Evolutionary conservation across 2,329 filamentous ascomycete species (phyloP), one percentile per base, ranked within the genome.

Genomic region (Cercospora nicotianae): DNA sequence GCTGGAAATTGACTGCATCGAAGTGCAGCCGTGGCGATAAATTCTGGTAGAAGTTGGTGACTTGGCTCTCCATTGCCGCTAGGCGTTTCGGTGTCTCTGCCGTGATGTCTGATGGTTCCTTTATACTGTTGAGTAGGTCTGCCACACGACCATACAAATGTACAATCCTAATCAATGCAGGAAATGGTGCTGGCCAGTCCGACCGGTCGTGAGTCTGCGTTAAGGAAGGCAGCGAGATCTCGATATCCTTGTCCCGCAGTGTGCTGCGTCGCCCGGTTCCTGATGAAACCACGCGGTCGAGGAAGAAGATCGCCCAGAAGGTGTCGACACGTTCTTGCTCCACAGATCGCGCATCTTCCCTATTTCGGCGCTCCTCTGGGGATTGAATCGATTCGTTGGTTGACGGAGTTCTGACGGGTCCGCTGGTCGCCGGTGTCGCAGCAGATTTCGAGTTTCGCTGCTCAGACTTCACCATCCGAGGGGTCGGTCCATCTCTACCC

Each of bases 261-360:
- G 92, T 96, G 10, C 94, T 93, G 0, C 92, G 90, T 16, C 93
- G 86, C 9, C 93, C 93, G 0, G 92, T 95, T 0, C 93, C 93
- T 0, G 91, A 94, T 0, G 93, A 96, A 28, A 96, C 94, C 69
- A 94, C 90, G 20, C 93, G 86, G 75, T 97, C 93, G 1, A 96
- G 85, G 71, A 96, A 90, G 78, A 96, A 96, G 10, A 96, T 90
- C 3, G 92, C 90, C 62, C 93, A 97, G 72, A 96, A 93, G 0
- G 93, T 94, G 74, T 96, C 92, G 53, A 93, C 89, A 16, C 92
- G 87, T 76, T 96, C 93, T 70, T 93, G 88, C 73, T 96, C 92
- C 3, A 91, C 86, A 74, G 87, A 90, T 70, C 86, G 86, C 68
- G 86, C 86, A 67, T 77, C 76, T 30, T 72, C 69, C 42, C 70